A percentile compares a stretch with the other conserved stretches of the same genome.
These are phyloP conservation scores for Dactylonectria estremocensis DNA, from an alignment of 2,329 filamentous ascomycete species.

Conservation along the genomic window DNA sequence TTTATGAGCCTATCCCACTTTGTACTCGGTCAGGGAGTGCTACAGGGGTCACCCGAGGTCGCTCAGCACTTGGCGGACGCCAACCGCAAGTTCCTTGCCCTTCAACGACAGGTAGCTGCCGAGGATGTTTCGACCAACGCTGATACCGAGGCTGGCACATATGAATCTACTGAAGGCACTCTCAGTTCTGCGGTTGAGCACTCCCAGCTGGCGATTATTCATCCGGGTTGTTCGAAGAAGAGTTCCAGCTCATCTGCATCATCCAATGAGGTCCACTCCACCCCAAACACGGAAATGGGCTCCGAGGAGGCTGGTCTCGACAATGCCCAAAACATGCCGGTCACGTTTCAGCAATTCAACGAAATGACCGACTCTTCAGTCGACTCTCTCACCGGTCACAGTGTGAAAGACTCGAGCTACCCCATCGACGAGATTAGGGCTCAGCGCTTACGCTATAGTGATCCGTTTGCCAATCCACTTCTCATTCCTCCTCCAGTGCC, in stretches of 20 bases:
- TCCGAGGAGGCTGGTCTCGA: conserved; percentile 15
- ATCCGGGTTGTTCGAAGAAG: conserved; percentile 7
- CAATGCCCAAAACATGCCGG: conserved; percentile 10
- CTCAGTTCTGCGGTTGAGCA: background rate
- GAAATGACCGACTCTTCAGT: conserved; percentile 51
- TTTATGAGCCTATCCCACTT: conserved; percentile 79
- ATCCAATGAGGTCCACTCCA: conserved; percentile 12
- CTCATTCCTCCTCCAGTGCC: conserved; percentile 60
- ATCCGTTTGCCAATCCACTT: conserved; percentile 40
- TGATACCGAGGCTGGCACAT: background rate
- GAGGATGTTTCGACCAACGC: conserved; percentile 43
- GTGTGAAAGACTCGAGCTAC: conserved; percentile 69
- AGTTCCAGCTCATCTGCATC: conserved; percentile 8
- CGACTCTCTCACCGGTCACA: conserved; percentile 67
- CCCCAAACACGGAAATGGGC: conserved; percentile 20
- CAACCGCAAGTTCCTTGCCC: conserved; percentile 70
- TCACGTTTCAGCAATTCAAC: conserved; percentile 14
- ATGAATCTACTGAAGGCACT: background rate
- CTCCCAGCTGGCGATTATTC: background rate
- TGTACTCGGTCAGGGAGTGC: conserved; percentile 69
- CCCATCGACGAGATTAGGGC: conserved; percentile 53
- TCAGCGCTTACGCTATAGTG: conserved; percentile 37
- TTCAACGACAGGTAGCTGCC: conserved; percentile 63
- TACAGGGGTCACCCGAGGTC: conserved; percentile 70
- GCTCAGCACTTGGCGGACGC: conserved; percentile 70